Percentiles rank a stretch among this genome's conserved stretches.
Conservation (phyloP, 495 filamentous ascomycete species). For the Aspergillus bridgeri region DNA sequence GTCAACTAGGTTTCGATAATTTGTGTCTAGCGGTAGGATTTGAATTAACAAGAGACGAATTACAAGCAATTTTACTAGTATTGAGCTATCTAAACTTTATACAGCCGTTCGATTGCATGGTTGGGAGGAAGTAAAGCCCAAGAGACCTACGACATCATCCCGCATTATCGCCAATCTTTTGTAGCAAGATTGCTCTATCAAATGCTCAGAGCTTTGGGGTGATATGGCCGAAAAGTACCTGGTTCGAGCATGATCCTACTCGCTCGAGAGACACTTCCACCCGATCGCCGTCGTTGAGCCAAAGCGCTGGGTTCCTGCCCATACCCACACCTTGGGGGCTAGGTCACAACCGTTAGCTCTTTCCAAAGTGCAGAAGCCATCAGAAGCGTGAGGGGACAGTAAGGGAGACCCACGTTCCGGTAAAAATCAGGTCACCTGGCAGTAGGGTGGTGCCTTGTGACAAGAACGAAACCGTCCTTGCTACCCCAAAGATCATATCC, state of each 20-base stretch:
- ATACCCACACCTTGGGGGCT: constrained; percentile 77
- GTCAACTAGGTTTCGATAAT: constrained; percentile 40
- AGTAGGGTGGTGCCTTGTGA: constrained; percentile 73
- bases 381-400: neutral
- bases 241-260: constrained; percentile 69
- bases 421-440: constrained; percentile 81
- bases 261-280: constrained; percentile 71
- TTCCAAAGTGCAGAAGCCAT: neutral
- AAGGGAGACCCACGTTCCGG: constrained; percentile 64
- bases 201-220: constrained; percentile 48
- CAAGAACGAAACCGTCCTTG: constrained; percentile 68
- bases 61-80: neutral
- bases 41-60: constrained; percentile 10
- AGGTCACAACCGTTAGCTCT: constrained; percentile 11
- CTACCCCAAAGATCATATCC: constrained; percentile 81
- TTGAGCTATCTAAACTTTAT: neutral
- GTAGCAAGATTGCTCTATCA: neutral
- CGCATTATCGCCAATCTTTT: neutral
- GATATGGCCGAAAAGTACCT: constrained; percentile 61
- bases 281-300: constrained; percentile 77
- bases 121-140: neutral
- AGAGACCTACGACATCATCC: too few species aligned
- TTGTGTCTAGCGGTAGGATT: constrained; percentile 6
- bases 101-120: neutral
- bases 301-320: constrained; percentile 68